A percentile compares a stretch with the other conserved stretches of the same genome.
Evolutionary conservation across 345 rosid species (phyloP).

Genomic region (Eutrema japonicum): DNA sequence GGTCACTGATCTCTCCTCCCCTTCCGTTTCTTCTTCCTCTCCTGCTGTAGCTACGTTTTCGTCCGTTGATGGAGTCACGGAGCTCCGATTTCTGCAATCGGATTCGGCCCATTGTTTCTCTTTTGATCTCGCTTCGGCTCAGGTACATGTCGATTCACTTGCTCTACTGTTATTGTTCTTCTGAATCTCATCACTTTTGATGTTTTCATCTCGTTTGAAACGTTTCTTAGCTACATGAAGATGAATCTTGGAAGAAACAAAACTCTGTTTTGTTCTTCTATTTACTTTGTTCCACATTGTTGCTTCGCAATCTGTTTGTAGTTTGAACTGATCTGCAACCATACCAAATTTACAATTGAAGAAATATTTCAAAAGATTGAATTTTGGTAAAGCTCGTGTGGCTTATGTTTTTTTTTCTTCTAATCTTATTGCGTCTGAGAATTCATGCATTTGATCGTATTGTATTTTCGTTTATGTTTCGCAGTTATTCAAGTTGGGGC

Average conservation of each 20-base stretch:
- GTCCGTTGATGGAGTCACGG: slow-evolving; percentile 52
- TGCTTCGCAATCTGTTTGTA: slow-evolving; percentile 5
- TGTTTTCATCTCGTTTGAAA: not conserved
- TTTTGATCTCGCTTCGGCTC: slow-evolving; percentile 56
- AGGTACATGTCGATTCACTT: slow-evolving; percentile 49
- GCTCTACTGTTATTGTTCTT: slow-evolving; percentile 1
- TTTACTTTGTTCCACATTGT: slow-evolving; percentile 18
- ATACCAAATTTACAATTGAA: not conserved
- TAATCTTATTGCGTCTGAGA: not conserved
- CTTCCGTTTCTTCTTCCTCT: slow-evolving; percentile 49
- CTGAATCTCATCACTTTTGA: not conserved
- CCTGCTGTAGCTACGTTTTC: slow-evolving; percentile 64
- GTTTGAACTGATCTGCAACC: not conserved
- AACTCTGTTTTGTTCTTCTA: not conserved
- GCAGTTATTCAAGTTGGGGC: slow-evolving; percentile 85
- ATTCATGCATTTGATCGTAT: slow-evolving; percentile 14
- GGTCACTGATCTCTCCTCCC: slow-evolving; percentile 58
- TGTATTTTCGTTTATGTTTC: slow-evolving; percentile 19
- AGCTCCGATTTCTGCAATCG: slow-evolving; percentile 59
- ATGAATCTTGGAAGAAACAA: not conserved
- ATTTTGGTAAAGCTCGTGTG: not conserved
- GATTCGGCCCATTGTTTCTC: slow-evolving; percentile 45
- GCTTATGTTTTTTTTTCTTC: not conserved
- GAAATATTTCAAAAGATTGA: slow-evolving; percentile 5
- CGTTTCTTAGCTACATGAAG: slow-evolving; percentile 28